phyloP scores from a whole-genome alignment of 176 grass and related monocot genomes.

The Secale cereale region DNA sequence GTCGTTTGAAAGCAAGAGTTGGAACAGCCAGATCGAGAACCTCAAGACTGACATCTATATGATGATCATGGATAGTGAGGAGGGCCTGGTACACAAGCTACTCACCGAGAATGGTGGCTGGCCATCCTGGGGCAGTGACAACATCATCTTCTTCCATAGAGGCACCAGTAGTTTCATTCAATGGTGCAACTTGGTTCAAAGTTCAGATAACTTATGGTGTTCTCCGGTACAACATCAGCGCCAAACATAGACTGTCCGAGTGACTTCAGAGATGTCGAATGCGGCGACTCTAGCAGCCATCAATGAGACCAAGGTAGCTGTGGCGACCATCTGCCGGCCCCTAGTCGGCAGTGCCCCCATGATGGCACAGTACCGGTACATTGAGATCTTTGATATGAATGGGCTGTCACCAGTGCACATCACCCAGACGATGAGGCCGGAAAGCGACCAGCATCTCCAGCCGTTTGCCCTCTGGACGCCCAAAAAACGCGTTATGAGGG shows the following conservation, averaged over 20 bases:
- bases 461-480: too few relatives aligned
- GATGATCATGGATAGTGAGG: slow-evolving; percentile 21
- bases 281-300: slow-evolving; percentile 39
- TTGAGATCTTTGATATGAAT: slow-evolving; percentile 28
- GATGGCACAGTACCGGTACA: slow-evolving; percentile 29
- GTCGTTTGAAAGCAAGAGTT: not conserved
- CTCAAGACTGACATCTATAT: slow-evolving; percentile 27
- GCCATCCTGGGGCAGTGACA: slow-evolving; percentile 42
- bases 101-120: slow-evolving; percentile 27
- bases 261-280: not conserved
- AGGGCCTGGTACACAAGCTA: not conserved
- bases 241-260: not conserved
- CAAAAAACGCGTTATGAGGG: too few relatives aligned
- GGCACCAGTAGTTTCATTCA: not conserved
- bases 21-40: not conserved
- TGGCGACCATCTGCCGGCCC: slow-evolving; percentile 28
- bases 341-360: not conserved
- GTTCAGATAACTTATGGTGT: not conserved
- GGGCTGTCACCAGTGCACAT: not conserved
- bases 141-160: slow-evolving; percentile 41
- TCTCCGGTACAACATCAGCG: not conserved
- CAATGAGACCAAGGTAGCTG: slow-evolving; percentile 7
- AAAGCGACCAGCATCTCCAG: too few relatives aligned
- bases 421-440: not conserved
- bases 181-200: not conserved